Evolutionary conservation across 495 filamentous ascomycete genomes (phyloP), one percentile per base, ranked within the genome.

Genomic region (Penicillium bialowiezense): DNA sequence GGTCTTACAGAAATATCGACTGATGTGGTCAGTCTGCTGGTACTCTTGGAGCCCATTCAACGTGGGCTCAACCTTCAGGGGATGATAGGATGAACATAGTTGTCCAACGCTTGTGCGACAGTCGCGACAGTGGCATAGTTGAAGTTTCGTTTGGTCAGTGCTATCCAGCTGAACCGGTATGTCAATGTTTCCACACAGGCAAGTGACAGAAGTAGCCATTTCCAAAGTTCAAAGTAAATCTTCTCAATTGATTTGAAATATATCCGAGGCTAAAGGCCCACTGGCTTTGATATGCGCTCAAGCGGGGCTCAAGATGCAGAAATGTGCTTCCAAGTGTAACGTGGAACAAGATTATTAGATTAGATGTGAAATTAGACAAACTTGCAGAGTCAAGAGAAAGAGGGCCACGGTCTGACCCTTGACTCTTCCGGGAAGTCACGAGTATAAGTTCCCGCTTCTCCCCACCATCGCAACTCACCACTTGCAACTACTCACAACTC

Each of bases 1-100:
- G 12, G 65, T 80, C n/a, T 59, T 54, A 63, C 88, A 91, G 64
- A 88, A 88, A 53, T 80, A 79, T n/a, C 82, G 80, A 15, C 69
- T 75, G 9, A 78, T 38, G 17, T 72, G 59, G 10, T 73, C 51
- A 4, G 76, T 72, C 51, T 73, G 59, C 37, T 65, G 59, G 52
- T 86, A 88, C 28, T 60, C 55, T 9, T 55, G 67, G 7, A 85
- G 64, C 1, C 62, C 61, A 9, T 67, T 48, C 4, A 76, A 52
- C 5, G 56, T 64, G 9, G 47, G 62, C 5, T 52, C 45, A 34
- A 52, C 54, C 63, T 65, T 59, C 41, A 81, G 55, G 9, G 62
- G 44, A 23, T 77, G 65, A 51, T 83, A 83, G 2, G 77, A 77
- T 19, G 73, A 72, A 46, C 69, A 81, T 5, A 87, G 69, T 8